Percentiles rank a stretch among this genome's conserved stretches.
Conservation (phyloP, 768 basidiomycete genomes). For the Suillus variegatus region DNA sequence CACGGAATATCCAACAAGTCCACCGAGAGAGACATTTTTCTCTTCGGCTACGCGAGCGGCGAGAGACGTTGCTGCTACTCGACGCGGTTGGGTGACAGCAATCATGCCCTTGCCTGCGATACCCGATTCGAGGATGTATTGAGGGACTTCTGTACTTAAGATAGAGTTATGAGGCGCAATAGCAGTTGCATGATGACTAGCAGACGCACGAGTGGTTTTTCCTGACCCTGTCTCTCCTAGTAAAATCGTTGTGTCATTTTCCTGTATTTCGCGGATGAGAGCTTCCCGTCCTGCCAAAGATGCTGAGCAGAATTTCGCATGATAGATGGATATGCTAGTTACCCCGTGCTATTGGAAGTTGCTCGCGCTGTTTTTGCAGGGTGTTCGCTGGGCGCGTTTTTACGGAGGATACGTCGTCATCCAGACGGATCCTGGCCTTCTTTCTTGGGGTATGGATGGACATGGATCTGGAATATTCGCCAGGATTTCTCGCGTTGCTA, state of each 20-base stretch:
- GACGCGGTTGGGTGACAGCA: conserved; percentile 92
- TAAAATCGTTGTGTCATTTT: conserved; percentile 84
- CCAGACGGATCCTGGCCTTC: conserved; percentile 24
- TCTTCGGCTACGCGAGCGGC: conserved; percentile 89
- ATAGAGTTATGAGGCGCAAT: conserved; percentile 8
- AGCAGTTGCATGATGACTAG: neutral
- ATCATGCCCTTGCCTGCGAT: conserved; percentile 73
- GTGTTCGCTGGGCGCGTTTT: conserved; percentile 15
- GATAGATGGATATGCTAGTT: conserved; percentile 18
- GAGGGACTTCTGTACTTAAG: conserved; percentile 82
- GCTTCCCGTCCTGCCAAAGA: conserved; percentile 64
- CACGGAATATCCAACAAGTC: conserved; percentile 89
- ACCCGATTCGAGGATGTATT: conserved; percentile 87
- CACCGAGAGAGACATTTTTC: conserved; percentile 70
- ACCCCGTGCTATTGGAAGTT: conserved; percentile 84
- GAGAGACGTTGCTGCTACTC: conserved; percentile 95
- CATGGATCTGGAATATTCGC: conserved; percentile 15
- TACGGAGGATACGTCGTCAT: conserved; percentile 19
- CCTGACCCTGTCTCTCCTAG: conserved; percentile 98
- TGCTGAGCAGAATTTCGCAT: neutral
- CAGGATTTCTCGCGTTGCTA: neutral
- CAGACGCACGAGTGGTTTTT: conserved; percentile 91
- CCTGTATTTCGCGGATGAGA: conserved; percentile 67
- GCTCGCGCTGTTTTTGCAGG: conserved; percentile 64
- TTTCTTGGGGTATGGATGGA: conserved; percentile 26